These are phyloP conservation scores for Zygoascus biomembranicola DNA, from an alignment of 805 yeast species.

Conservation along the genomic window DNA sequence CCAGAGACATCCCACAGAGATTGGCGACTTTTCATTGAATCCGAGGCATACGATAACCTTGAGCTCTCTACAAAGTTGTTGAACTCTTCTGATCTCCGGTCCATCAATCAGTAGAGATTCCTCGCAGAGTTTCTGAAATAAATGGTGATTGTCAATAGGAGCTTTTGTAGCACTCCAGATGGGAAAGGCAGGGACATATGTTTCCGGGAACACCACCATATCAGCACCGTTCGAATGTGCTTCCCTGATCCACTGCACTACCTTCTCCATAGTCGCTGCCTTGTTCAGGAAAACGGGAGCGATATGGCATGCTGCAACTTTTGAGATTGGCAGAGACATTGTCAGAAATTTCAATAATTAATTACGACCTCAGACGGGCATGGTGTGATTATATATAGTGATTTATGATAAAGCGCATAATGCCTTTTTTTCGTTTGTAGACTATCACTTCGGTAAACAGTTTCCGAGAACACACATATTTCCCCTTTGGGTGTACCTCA, in stretches of 20 bases:
- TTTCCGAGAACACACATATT: neutral
- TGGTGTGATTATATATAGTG: neutral
- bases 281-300: constrained; percentile 20
- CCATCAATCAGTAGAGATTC: constrained; percentile 23
- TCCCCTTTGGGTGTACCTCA: neutral
- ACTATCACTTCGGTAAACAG: neutral
- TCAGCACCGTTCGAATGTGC: constrained; percentile 21
- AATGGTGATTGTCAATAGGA: constrained; percentile 22
- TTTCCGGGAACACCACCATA: constrained; percentile 20
- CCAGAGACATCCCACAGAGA: constrained; percentile 24
- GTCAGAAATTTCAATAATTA: neutral
- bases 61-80: constrained; percentile 13
- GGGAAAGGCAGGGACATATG: constrained; percentile 21
- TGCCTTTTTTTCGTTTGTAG: neutral
- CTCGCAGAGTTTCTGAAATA: constrained; percentile 17
- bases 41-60: constrained; percentile 20
- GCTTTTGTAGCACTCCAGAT: constrained; percentile 22
- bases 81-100: constrained; percentile 17
- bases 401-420: too few relatives aligned
- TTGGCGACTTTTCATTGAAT: constrained; percentile 19
- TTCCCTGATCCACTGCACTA: constrained; percentile 12
- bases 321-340: constrained; percentile 16
- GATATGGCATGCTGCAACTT: constrained; percentile 23
- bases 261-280: constrained; percentile 20
- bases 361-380: neutral